Evolutionary conservation across 1,139 yeast genomes (phyloP).

Genomic region (Diutina sp.): DNA sequence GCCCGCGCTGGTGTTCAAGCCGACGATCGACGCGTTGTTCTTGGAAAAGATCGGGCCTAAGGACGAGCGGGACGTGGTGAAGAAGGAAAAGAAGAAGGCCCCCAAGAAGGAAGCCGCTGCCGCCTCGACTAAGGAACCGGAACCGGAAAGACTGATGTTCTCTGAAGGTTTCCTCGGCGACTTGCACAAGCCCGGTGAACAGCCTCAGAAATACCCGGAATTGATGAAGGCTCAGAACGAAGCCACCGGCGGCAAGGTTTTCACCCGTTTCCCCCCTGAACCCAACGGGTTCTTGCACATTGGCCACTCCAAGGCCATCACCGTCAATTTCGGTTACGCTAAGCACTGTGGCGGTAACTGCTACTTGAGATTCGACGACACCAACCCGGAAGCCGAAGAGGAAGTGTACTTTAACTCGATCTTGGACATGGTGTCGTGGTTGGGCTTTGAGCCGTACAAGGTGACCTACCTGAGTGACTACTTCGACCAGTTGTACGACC

Average conservation of each 20-base stretch:
- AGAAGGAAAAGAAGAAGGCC: slow-evolving; percentile 16
- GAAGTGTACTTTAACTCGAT: slow-evolving; percentile 82
- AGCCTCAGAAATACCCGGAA: slow-evolving; percentile 82
- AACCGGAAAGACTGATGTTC: slow-evolving; percentile 64
- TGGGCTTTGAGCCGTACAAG: slow-evolving; percentile 88
- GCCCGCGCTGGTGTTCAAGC: slow-evolving; percentile 73
- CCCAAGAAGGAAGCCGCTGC: slow-evolving; percentile 12
- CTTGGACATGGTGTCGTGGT: slow-evolving; percentile 76
- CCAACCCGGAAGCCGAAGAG: slow-evolving; percentile 98
- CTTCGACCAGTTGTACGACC: slow-evolving; percentile 8
- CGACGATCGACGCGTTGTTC: slow-evolving; percentile 67
- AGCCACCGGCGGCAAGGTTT: slow-evolving; percentile 70
- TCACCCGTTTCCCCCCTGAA: slow-evolving; percentile 90
- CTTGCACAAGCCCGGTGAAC: slow-evolving; percentile 89
- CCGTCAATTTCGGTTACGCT: slow-evolving; percentile 94
- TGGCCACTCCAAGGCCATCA: slow-evolving; percentile 96
- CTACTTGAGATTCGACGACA: slow-evolving; percentile 89
- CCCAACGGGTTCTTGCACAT: slow-evolving; percentile 84
- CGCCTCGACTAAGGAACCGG: slow-evolving; percentile 6
- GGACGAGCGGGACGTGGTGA: slow-evolving; percentile 53
- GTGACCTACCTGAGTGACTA: slow-evolving; percentile 52
- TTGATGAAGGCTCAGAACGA: slow-evolving; percentile 68
- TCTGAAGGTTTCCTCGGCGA: slow-evolving; percentile 93
- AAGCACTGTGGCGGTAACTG: slow-evolving; percentile 75
- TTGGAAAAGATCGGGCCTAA: slow-evolving; percentile 76